A percentile compares a stretch with the other conserved stretches of the same genome.
These are phyloP conservation scores for Parathielavia appendiculata DNA, from an alignment of 495 filamentous ascomycete species.

Conservation along the genomic window DNA sequence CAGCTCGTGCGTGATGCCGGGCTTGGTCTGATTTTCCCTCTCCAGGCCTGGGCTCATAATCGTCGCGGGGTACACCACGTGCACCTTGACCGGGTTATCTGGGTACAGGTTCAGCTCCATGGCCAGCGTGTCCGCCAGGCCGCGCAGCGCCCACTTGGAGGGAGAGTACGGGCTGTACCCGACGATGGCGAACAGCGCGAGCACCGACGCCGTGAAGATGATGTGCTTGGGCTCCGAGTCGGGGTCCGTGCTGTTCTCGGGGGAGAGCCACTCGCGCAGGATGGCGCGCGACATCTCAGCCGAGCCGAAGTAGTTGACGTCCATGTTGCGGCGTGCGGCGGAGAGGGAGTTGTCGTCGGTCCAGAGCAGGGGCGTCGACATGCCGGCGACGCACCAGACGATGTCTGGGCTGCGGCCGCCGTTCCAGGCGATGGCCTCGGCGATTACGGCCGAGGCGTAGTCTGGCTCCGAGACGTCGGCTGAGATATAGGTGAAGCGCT, in stretches of 20 bases:
- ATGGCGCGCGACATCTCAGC: conserved; percentile 76
- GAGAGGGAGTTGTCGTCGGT: conserved; percentile 58
- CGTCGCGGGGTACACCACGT: conserved; percentile 78
- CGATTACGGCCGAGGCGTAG: conserved; percentile 63
- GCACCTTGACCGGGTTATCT: conserved; percentile 63
- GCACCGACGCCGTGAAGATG: conserved; percentile 76
- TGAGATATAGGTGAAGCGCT: conserved; percentile 77
- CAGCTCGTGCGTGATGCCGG: conserved; percentile 69
- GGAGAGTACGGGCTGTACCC: conserved; percentile 88
- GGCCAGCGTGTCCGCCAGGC: conserved; percentile 72
- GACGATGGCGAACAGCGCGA: conserved; percentile 68
- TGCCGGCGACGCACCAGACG: conserved; percentile 88
- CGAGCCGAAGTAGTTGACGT: conserved; percentile 86
- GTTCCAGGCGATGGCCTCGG: conserved; percentile 81
- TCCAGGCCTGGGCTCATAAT: conserved; percentile 73
- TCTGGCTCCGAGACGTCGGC: conserved; percentile 70
- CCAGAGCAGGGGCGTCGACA: conserved; percentile 71
- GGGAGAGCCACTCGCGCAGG: conserved; percentile 55
- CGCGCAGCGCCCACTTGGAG: conserved; percentile 77
- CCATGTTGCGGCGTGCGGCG: conserved; percentile 71
- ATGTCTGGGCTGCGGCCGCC: conserved; percentile 66
- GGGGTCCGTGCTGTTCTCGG: conserved; percentile 34
- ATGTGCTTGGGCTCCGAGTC: conserved; percentile 60
- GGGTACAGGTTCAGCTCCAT: conserved; percentile 82
- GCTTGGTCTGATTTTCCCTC: conserved; percentile 75